Base-by-base conservation (phyloP, 2,329 filamentous ascomycete species). In the Ceratocystis colombiana region DNA sequence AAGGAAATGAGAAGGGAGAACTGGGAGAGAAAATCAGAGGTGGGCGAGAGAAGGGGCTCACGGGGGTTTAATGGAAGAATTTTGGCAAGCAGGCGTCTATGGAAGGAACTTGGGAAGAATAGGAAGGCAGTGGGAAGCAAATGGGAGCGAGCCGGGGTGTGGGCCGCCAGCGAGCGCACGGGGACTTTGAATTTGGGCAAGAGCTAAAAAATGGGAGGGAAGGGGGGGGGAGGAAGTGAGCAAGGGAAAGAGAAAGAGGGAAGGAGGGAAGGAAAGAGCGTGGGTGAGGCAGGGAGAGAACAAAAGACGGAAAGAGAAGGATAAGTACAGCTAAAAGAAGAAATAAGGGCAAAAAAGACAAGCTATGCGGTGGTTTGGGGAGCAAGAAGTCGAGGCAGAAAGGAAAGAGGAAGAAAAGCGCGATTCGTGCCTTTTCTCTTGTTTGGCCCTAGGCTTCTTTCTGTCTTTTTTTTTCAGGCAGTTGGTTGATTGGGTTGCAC, bases 1-100 rank as follows among this genome's bases (percentile, higher is more conserved):
- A 71, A 71, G 70, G 72, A 71, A 71, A 71, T 73, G 68, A 66
- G 68, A 64, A 66, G 65, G 68, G 66, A 69, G 67, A 68, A 68
- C 70, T 68, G 66, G 67, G 67, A 70, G 69, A 71, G 70, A 68
- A 69, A 71, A 71, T 69, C 69, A 70, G 69, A 71, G 55, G 59
- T 48, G 62, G 66, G 41, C 25, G 30, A 62, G 53, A 46, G 66
- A 67, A 67, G 48, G 66, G 50, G 61, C 44, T 61, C 65, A 59
- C 50, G 66, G 62, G 62, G 66, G 61, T 61, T 64, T 64, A 64
- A 64, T 67, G 61, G 66, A 45, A 62, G 20, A 66, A 48, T 59
- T 61, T 41, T 45, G 55, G 64, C 46, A 57, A 61, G 37, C 22
- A 62, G 59, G 59, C 33, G 59, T 25, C 20, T 57, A 57, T 57